Conservation (phyloP, 768 basidiomycete species). For the Auricularia sp. region DNA sequence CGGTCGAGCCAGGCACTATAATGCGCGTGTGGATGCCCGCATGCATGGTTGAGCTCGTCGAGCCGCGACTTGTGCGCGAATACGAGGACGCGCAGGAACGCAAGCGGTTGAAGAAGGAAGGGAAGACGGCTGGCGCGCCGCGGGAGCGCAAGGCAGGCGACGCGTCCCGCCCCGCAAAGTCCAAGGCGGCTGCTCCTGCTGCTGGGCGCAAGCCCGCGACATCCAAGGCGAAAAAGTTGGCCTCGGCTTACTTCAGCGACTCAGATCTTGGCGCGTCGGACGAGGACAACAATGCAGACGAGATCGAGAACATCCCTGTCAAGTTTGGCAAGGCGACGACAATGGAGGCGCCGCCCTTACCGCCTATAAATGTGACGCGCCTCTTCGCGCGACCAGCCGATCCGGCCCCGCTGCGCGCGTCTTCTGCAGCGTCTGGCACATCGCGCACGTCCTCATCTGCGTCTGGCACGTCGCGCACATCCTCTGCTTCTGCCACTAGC, state of each 20-base stretch:
- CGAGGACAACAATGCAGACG: neutral
- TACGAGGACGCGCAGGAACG: constrained; percentile 42
- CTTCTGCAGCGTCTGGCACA: too few species aligned
- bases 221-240: neutral
- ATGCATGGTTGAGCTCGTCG: constrained; percentile 58
- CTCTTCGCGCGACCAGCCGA: neutral
- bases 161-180: constrained; percentile 4
- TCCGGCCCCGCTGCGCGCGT: too few species aligned
- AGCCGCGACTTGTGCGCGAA: constrained; percentile 50
- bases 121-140: constrained; percentile 8
- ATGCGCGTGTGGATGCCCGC: constrained; percentile 77
- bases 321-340: neutral
- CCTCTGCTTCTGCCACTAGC: too few species aligned
- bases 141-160: constrained; percentile 20
- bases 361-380: neutral
- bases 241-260: neutral
- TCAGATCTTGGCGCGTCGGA: neutral
- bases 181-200: neutral
- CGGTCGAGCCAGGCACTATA: constrained; percentile 44
- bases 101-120: constrained; percentile 40
- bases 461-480: too few species aligned
- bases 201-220: neutral
- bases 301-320: neutral
- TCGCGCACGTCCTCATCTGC: too few species aligned
- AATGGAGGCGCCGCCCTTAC: neutral